Base-by-base conservation (phyloP, 2,329 filamentous ascomycete species). In the Aspergillus bombycis region DNA sequence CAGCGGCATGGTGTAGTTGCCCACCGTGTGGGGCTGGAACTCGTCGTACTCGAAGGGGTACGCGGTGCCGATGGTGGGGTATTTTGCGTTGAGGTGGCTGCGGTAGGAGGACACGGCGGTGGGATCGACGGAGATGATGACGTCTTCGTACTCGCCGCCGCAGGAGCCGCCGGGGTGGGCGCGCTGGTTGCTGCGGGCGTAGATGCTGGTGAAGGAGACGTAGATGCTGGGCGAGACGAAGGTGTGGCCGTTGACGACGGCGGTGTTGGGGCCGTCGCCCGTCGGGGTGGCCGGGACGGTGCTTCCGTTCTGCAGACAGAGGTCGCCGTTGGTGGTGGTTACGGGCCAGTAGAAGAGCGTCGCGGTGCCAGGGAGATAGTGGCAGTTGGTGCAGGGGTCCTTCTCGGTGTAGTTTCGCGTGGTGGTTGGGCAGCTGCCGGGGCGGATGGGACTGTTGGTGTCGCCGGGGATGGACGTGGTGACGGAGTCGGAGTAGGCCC, bases 321-420 rank as follows among this genome's bases (percentile, higher is more conserved):
- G 63, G 23, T 67, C 68, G 19, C 68, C 67, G 26, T 12, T 43
- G 11, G 56, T 61, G 23, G 70, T 70, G n/a, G 60, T 61, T n/a
- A 67, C 66, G 7, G 70, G 70, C 70, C 70, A 71, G 65, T 70
- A 71, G 60, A 71, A 71, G 45, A 71, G 60, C 5, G 70, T 71
- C 1, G 70, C 70, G 4, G 65, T 67, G 2, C 36, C 68, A 1
- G 70, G 70, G 36, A 70, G 62, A 30, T 64, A 70, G 55, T 70
- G 70, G 36, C 68, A 71, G 36, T 57, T 60, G 7, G 65, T 64
- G 57, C 70, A 70, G 7, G 65, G 65, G 28, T 71, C 61, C 23
- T 53, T 54, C 16, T 64, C 68, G 21, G 66, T 60, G 53, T 71
- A 70, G 41, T 61, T 53, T 16, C 67, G 55, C 0, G 34, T n/a